Evolutionary conservation across 2,329 filamentous ascomycete genomes (phyloP).

Genomic region (Diaporthe citri): DNA sequence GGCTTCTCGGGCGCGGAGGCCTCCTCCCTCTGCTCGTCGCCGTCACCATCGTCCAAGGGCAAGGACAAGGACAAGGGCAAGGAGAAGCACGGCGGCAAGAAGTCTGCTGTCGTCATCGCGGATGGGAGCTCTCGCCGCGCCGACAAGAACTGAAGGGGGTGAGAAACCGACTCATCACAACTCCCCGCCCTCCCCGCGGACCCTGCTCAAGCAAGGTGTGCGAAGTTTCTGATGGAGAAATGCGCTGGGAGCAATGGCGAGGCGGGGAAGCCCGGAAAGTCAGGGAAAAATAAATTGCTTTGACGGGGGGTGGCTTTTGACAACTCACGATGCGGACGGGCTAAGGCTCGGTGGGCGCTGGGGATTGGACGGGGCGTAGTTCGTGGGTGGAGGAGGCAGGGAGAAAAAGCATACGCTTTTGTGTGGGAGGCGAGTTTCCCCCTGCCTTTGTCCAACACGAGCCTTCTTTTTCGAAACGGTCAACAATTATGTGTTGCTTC

Average conservation of each 20-base stretch:
- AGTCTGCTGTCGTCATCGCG: conserved; percentile 36
- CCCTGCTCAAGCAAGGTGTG: background rate
- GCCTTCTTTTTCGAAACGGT: conserved; percentile 9
- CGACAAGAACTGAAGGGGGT: conserved; percentile 25
- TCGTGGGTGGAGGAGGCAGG: conserved; percentile 11
- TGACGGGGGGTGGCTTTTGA: conserved; percentile 19
- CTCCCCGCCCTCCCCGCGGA: background rate
- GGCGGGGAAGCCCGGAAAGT: background rate
- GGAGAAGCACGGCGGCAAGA: conserved; percentile 36
- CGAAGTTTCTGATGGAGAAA: conserved; percentile 10
- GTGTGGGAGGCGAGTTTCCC: background rate
- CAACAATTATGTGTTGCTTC: background rate
- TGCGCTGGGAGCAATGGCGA: background rate
- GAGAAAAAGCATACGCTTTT: background rate
- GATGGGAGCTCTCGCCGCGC: conserved; percentile 35
- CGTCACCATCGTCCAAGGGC: conserved; percentile 9
- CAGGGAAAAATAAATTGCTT: background rate
- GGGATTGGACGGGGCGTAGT: conserved; percentile 6
- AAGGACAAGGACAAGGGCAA: conserved; percentile 34
- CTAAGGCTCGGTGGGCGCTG: conserved; percentile 20
- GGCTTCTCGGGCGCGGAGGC: conserved; percentile 8
- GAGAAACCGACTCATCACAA: conserved; percentile 18
- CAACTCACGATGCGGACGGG: conserved; percentile 27
- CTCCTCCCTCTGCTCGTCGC: conserved; percentile 12
- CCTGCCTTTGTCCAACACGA: conserved; percentile 6